Conservation (phyloP, 2,329 filamentous ascomycete genomes). For the Septoria linicola region DNA sequence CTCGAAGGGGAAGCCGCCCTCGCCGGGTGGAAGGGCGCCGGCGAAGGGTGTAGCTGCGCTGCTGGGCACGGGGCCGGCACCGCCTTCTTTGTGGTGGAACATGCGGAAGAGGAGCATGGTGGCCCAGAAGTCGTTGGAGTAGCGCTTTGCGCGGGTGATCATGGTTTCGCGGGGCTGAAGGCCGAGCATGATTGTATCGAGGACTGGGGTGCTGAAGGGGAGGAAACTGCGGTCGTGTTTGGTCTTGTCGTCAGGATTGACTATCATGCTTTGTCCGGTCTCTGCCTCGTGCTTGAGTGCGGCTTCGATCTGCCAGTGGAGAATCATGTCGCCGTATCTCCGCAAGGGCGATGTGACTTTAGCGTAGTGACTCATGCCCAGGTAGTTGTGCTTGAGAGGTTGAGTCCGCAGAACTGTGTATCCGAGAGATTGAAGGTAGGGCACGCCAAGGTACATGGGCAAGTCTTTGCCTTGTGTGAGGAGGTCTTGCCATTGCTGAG, state of each 20-base stretch:
- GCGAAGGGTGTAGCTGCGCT: not conserved
- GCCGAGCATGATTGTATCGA: slow-evolving; percentile 52
- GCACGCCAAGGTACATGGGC: slow-evolving; percentile 40
- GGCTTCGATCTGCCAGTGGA: slow-evolving; percentile 65
- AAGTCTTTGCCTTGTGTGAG: slow-evolving; percentile 41
- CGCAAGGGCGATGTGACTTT: slow-evolving; percentile 63
- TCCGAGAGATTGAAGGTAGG: slow-evolving; percentile 46
- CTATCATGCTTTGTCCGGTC: slow-evolving; percentile 43
- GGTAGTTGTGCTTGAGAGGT: slow-evolving; percentile 50
- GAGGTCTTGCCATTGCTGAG: slow-evolving; percentile 39
- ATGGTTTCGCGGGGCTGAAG: slow-evolving; percentile 46
- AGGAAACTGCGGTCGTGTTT: slow-evolving; percentile 39
- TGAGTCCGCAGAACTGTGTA: slow-evolving; percentile 46
- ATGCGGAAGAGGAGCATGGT: slow-evolving; percentile 58
- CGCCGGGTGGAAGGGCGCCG: not conserved
- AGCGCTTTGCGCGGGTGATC: slow-evolving; percentile 41
- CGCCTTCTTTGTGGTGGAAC: slow-evolving; percentile 44
- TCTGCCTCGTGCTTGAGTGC: slow-evolving; percentile 57
- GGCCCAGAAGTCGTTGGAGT: slow-evolving; percentile 50
- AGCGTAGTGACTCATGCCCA: slow-evolving; percentile 55
- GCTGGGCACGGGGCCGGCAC: not conserved
- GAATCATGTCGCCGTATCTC: slow-evolving; percentile 60
- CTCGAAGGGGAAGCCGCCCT: slow-evolving; percentile 24
- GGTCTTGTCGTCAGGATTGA: slow-evolving; percentile 30
- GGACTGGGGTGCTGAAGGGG: slow-evolving; percentile 50